Conservation (phyloP, 306 rosid species). For the Dalbergia oliveri region DNA sequence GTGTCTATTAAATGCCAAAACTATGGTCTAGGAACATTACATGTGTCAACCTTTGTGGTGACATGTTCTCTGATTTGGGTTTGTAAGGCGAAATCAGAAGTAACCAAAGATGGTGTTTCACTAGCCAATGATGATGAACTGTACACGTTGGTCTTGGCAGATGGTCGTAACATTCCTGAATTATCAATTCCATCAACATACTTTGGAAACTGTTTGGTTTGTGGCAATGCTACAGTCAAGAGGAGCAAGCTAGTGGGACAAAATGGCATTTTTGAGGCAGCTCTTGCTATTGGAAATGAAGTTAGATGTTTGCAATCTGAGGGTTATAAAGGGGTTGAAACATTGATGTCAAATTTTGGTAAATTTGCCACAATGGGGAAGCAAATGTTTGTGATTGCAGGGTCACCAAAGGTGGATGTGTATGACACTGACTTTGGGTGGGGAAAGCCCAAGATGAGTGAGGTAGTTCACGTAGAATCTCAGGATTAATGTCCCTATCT, state of each 20-base stretch:
- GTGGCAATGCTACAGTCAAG: slow-evolving; percentile 4
- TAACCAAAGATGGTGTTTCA: not conserved
- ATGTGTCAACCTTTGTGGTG: slow-evolving; percentile 41
- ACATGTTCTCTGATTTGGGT: slow-evolving; percentile 45
- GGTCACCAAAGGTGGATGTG: slow-evolving; percentile 21
- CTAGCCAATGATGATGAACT: slow-evolving; percentile 20
- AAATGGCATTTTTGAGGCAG: slow-evolving; percentile 47
- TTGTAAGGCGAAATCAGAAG: slow-evolving; percentile 34
- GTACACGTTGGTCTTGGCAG: slow-evolving; percentile 41
- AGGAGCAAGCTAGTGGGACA: slow-evolving; percentile 44
- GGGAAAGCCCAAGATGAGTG: slow-evolving; percentile 40
- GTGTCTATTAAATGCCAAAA: not conserved
- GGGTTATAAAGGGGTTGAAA: slow-evolving; percentile 39
- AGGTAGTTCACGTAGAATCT: not conserved
- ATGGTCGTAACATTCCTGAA: slow-evolving; percentile 43
- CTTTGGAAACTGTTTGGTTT: slow-evolving; percentile 51
- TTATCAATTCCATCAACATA: slow-evolving; percentile 45
- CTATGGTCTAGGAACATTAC: not conserved
- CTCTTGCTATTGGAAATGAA: slow-evolving; percentile 43
- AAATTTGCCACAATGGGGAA: not conserved
- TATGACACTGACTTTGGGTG: slow-evolving; percentile 44
- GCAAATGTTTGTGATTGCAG: not conserved
- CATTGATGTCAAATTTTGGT: not conserved
- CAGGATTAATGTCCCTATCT: slow-evolving; percentile 1
- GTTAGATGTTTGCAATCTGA: slow-evolving; percentile 36